Evolutionary conservation across 495 filamentous ascomycete genomes (phyloP), one percentile per base, ranked within the genome.

Genomic region (Daldinia loculata): DNA sequence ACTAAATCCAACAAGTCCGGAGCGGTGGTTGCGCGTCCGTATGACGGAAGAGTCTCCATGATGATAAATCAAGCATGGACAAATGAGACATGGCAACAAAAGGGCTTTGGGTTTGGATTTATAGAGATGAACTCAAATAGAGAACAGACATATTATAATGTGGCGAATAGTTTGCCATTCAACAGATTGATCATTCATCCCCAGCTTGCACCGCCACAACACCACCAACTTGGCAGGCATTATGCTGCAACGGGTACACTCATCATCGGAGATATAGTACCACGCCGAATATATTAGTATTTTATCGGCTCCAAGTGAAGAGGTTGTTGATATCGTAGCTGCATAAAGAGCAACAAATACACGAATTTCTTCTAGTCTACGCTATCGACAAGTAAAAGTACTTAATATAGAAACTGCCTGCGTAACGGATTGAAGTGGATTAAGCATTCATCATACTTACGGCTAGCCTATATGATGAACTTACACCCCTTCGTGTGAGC

Each of bases 1-100:
- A 79, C 81, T 7, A 85, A 55, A 22, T 71, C 74, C 9, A 85
- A 70, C 83, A 83, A 85, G 77, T 85, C 81, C 45, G 65, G 63
- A 15, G 62, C 71, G n/a, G 61, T 61, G 6, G 72, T 80, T 39
- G 82, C 82, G 7, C 81, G 76, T 45, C 75, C 66, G 69, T 85
- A 85, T 15, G 83, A 80, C 11, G 83, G 83, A 11, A 80, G 81
- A 3, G 59, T 41, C 11, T 76, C 69, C 75, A 79, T 79, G 38
- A 36, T 57, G 48, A 22, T 24, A 43, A 60, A 11, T 27, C 38
- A 30, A 39, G 15, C 15, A 60, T 60, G 14, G 12, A 29, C 4
- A 3, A 29, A 27, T 6, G 1, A 43, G 6, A 17, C 24, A 22
- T n/a, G 0, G 1, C 52, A 29, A 43, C 2, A 4, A 11, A 48